These are phyloP conservation scores for Suillus subaureus DNA, from an alignment of 768 basidiomycete species.

Conservation along the genomic window DNA sequence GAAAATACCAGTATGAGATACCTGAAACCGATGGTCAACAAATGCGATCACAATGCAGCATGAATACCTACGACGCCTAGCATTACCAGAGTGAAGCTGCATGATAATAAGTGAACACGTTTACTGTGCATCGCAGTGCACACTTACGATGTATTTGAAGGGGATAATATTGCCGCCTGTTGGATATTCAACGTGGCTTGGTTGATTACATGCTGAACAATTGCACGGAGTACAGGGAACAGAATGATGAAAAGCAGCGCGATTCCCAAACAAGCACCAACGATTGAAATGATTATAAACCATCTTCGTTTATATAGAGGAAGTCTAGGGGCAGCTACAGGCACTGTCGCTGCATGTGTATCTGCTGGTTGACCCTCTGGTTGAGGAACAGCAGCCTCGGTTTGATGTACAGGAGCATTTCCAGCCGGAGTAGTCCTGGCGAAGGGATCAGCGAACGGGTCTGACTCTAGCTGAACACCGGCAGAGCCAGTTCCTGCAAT, in stretches of 20 bases:
- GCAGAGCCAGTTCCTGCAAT: neutral
- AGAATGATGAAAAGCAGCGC: constrained; percentile 67
- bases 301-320: constrained; percentile 64
- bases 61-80: constrained; percentile 51
- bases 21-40: constrained; percentile 37
- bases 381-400: neutral
- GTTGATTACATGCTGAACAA: constrained; percentile 66
- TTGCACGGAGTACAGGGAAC: constrained; percentile 68
- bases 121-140: neutral
- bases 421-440: constrained; percentile 14
- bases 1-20: constrained; percentile 68
- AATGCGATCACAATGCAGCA: neutral
- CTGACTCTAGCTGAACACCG: constrained; percentile 1
- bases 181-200: constrained; percentile 55
- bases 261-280: constrained; percentile 55
- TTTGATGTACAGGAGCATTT: neutral
- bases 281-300: constrained; percentile 62
- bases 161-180: constrained; percentile 49
- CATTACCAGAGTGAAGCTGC: constrained; percentile 54
- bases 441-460: constrained; percentile 14
- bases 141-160: constrained; percentile 59
- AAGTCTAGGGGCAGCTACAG: constrained; percentile 17
- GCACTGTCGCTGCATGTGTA: constrained; percentile 2
- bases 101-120: constrained; percentile 8
- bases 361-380: neutral